Base-by-base conservation (phyloP, 257 asterid genomes). In the Sherardia arvensis region DNA sequence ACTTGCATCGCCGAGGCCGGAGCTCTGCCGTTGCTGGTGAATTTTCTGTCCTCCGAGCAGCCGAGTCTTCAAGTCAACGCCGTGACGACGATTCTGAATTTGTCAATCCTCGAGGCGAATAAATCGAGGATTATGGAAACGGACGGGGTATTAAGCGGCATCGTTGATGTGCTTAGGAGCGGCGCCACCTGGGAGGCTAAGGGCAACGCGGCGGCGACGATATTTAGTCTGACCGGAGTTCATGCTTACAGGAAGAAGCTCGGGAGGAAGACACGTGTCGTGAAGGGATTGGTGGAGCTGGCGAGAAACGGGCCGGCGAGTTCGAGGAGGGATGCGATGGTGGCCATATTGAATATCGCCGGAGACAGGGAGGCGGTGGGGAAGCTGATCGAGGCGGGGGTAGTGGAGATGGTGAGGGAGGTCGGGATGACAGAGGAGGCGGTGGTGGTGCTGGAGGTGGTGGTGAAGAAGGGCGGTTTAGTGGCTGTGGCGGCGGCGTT, bases 131-230 rank as follows among this genome's bases (percentile, higher is more conserved):
- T 91, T 5, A 68, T 88, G 86, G 96, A 86, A 71, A 84, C 87
- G 0, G 95, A 91, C n/a, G 94, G 94, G 17, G 87, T 83, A 1
- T 49, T 88, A 1, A 80, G 81, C 69, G 95, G 91, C 20, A 81
- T 86, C 1, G 75, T 91, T 14, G 94, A 88, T 77, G 96, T 91
- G 56, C 45, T 91, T 67, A 75, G 87, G 25, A 81, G 92, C 0
- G 96, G 96, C 7, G 87, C 91, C 66, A 81, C 94, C 3, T 87
- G 95, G 96, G 98, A 91, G 73, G 91, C 96, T 10, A 91, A 88
- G 64, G 98, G 91, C 43, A 91, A 88, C 18, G 96, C 98, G 14
- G 98, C 96, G 17, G 98, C 98, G 22, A 83, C 96, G 12, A 70
- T 90, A 1, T 85, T 87, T 25, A 87, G 95, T 80, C 64, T 90